Conservation (phyloP, 2,329 filamentous ascomycete genomes). For the Lecanoromycetidae sp. region DNA sequence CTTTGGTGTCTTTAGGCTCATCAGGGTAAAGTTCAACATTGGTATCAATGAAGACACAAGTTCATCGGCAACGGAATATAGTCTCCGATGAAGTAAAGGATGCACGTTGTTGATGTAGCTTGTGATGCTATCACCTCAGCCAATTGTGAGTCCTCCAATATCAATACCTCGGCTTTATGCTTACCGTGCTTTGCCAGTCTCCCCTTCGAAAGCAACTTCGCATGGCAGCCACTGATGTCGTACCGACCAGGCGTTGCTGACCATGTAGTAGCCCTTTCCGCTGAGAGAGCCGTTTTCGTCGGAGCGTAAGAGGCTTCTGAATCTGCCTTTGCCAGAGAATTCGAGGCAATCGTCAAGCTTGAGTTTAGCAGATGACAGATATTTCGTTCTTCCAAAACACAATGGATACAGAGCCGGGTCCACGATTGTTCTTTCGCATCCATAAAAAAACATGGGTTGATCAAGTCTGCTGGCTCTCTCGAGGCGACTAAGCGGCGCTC, state of each 20-base stretch:
- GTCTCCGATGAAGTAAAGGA: conserved; percentile 23
- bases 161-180: too few species aligned
- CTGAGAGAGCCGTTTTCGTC: too few species aligned
- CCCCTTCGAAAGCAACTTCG: neutral
- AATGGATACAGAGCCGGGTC: conserved; percentile 12
- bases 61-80: conserved; percentile 30
- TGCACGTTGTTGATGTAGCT: conserved; percentile 38
- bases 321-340: conserved; percentile 15
- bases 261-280: too few species aligned
- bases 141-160: neutral
- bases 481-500: neutral
- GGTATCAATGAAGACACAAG: conserved; percentile 25
- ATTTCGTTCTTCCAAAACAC: neutral
- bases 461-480: neutral
- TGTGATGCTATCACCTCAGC: too few species aligned
- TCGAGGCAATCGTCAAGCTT: conserved; percentile 21
- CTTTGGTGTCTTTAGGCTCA: conserved; percentile 12
- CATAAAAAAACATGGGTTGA: neutral
- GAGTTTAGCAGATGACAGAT: conserved; percentile 19
- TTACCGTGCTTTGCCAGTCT: neutral
- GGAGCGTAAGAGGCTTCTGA: neutral
- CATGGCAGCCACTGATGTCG: too few species aligned
- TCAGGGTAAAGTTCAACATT: conserved; percentile 25
- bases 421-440: neutral
- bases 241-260: too few species aligned